Base-by-base conservation (phyloP, 1,139 yeast genomes). In the Geotrichum reessii region DNA sequence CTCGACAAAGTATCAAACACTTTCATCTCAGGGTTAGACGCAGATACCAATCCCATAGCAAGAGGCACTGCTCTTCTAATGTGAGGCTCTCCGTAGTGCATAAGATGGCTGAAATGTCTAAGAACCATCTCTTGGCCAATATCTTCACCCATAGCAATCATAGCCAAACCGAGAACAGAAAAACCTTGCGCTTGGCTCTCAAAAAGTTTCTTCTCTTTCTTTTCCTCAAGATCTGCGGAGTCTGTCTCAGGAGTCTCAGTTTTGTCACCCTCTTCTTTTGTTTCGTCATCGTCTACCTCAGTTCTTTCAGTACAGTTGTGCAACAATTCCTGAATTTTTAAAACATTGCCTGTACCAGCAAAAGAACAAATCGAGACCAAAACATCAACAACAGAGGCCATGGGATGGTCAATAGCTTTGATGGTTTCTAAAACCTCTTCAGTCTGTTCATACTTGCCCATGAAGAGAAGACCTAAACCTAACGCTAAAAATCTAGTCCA, bases 291-390 rank as follows among this genome's bases (percentile, higher is more conserved):
- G 7, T 74, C 78, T 3, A 77, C 77, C 22, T 76, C 79, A 1
- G 75, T 74, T 49, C 75, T 74, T 46, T 78, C 80, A 3, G 96
- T 86, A 69, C 96, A 84, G 81, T 91, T 89, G 69, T 90, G 96
- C 67, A 93, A 81, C 69, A 95, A 79, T 44, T 90, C 84, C 76
- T 95, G 99, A 63, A 95, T 88, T 75, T 92, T 95, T 65, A 95
- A 81, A 48, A 95, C 99, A 71, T 95, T 95, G 67, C 99, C 99
- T 50, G 98, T 90, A 64, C 99, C 99, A 19, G 97, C 96, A 74
- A 87, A 92, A 7, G 98, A 96, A 76, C 97, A 89, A 58, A 92
- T 87, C 64, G 88, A 91, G 37, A 95, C 93, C 70, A 95, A 79
- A 6, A 92, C 95, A 73, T 89, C 95, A 69, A 92, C 83, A 51